Evolutionary conservation across 1,284 basidiomycete genomes (phyloP).

Genomic region (Sphaerobolus stellatus): DNA sequence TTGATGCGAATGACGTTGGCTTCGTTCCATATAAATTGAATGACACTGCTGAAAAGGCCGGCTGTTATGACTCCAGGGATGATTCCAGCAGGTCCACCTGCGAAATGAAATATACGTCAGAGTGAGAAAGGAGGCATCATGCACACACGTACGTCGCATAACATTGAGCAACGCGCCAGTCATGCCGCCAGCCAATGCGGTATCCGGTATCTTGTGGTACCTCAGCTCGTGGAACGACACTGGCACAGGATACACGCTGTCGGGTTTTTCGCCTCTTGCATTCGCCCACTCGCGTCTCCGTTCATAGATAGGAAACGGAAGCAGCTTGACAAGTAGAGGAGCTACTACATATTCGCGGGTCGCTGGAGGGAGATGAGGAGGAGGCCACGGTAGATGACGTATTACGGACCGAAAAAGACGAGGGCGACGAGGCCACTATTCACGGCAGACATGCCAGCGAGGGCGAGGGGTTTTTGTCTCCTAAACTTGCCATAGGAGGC

Average conservation of each 20-base stretch:
- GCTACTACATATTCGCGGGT: constrained; percentile 64
- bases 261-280: constrained; percentile 23
- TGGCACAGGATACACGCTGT: constrained; percentile 4
- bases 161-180: constrained; percentile 54
- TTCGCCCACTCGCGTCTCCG: constrained; percentile 38
- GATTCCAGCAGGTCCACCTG: constrained; percentile 44
- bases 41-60: constrained; percentile 49
- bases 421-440: constrained; percentile 67
- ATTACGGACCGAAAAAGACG: constrained; percentile 66
- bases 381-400: constrained; percentile 1
- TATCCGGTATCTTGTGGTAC: constrained; percentile 58
- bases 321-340: constrained; percentile 47
- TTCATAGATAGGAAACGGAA: constrained; percentile 33
- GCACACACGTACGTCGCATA: constrained; percentile 41
- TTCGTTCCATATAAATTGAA: constrained; percentile 69
- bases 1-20: constrained; percentile 54
- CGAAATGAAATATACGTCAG: not conserved
- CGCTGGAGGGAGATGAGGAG: constrained; percentile 38
- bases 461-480: constrained; percentile 41
- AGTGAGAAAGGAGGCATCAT: not conserved
- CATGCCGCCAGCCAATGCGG: constrained; percentile 59
- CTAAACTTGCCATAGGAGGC: constrained; percentile 54
- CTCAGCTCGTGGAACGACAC: constrained; percentile 53
- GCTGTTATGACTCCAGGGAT: constrained; percentile 56
- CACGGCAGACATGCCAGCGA: constrained; percentile 53